These are phyloP conservation scores for Ophiocytium majus DNA, from an alignment of 352 stramenopile genomes.

Conservation along the genomic window DNA sequence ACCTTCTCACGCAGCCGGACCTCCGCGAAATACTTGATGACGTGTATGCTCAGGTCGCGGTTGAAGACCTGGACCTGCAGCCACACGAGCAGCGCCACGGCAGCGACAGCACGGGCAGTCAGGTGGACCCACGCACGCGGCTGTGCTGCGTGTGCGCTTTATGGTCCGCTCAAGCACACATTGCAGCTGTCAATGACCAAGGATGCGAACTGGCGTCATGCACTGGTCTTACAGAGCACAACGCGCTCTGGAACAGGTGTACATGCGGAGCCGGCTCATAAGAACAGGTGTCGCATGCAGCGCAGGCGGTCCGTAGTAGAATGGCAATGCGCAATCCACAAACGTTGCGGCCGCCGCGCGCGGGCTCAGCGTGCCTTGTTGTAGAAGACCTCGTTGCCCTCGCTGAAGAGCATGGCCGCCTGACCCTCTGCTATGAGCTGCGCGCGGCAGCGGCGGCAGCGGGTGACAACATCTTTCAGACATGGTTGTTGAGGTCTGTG, in stretches of 20 bases:
- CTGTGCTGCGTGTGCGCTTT: not conserved
- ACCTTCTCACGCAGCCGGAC: constrained; percentile 71
- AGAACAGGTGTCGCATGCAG: not conserved
- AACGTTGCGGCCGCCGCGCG: no score
- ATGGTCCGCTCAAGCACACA: not conserved
- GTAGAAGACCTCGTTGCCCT: constrained; percentile 61
- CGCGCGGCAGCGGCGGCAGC: not conserved
- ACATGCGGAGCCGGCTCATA: not conserved
- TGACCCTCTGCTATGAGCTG: constrained; percentile 54
- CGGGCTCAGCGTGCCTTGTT: constrained; percentile 60
- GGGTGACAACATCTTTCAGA: not conserved
- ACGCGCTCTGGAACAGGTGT: not conserved
- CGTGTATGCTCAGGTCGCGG: constrained; percentile 94
- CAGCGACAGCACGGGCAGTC: not conserved
- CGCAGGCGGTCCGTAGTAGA: not conserved
- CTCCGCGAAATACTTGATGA: constrained; percentile 95
- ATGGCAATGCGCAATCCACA: no score
- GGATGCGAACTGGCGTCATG: not conserved
- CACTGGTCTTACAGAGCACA: not conserved
- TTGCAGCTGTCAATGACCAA: not conserved
- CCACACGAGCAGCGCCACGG: not conserved
- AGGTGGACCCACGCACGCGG: not conserved
- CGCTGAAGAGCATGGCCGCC: constrained; percentile 53
- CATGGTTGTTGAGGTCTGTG: no score
- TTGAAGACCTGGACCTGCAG: constrained; percentile 90